These are phyloP conservation scores for Blastomyces parvus DNA, from an alignment of 2,329 filamentous ascomycete genomes.

Conservation along the genomic window DNA sequence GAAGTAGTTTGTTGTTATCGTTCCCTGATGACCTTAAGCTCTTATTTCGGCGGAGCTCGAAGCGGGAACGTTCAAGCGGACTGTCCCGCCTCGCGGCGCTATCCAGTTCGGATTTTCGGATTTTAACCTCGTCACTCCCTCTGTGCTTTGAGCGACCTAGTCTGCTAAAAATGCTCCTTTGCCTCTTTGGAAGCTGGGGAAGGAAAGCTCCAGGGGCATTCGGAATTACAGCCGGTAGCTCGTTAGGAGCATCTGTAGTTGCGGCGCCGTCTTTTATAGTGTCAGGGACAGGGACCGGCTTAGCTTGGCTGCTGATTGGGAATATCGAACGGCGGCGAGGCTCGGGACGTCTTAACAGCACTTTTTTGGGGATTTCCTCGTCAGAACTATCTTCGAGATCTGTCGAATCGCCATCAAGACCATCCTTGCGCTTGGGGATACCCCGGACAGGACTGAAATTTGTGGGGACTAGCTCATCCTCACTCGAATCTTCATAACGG, in stretches of 20 bases:
- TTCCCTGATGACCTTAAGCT: constrained; percentile 17
- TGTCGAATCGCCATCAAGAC: constrained; percentile 53
- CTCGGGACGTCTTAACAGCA: constrained; percentile 22
- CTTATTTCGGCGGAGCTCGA: constrained; percentile 35
- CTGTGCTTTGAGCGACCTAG: constrained; percentile 22
- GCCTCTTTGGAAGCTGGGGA: constrained; percentile 21
- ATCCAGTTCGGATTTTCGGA: constrained; percentile 48
- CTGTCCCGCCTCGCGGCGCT: constrained; percentile 55
- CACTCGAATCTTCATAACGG: constrained; percentile 64
- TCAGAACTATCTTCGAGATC: constrained; percentile 54
- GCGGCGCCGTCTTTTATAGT: neutral
- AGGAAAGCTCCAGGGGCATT: constrained; percentile 29
- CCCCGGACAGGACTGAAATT: constrained; percentile 48
- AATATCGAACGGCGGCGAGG: neutral
- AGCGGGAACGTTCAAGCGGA: constrained; percentile 49
- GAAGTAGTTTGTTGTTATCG: neutral
- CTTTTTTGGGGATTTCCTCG: constrained; percentile 29
- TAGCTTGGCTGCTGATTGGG: neutral
- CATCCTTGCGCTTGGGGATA: constrained; percentile 50
- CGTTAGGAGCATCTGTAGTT: constrained; percentile 28
- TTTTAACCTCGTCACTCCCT: constrained; percentile 30
- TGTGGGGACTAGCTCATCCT: constrained; percentile 44
- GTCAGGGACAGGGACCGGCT: neutral
- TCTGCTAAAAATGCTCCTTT: constrained; percentile 26
- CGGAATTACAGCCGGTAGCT: constrained; percentile 40